Conservation (phyloP, 1,284 basidiomycete species). For the Sporisorium scitamineum region DNA sequence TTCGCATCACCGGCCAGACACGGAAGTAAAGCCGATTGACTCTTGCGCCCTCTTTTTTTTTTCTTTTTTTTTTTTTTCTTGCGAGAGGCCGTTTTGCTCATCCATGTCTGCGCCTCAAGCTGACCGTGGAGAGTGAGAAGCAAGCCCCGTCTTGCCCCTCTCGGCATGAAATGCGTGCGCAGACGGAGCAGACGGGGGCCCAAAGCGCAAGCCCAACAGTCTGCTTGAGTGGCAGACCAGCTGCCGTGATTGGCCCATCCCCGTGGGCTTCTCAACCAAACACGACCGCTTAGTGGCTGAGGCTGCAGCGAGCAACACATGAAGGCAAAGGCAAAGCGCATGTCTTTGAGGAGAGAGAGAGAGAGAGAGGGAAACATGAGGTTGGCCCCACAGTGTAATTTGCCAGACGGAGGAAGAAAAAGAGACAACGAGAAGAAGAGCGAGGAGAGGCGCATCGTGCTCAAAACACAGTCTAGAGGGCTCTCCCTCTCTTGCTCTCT, state of each 20-base stretch:
- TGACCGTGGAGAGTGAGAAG: neutral
- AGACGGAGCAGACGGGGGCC: constrained; percentile 9
- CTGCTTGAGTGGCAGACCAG: too few relatives aligned
- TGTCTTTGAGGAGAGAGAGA: neutral
- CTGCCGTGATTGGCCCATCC: constrained; percentile 12
- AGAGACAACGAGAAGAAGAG: neutral
- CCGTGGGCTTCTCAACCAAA: constrained; percentile 13
- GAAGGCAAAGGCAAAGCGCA: constrained; percentile 1
- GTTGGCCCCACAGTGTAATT: neutral
- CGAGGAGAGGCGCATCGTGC: neutral
- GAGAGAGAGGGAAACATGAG: neutral
- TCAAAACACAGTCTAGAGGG: neutral
- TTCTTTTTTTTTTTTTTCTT: neutral
- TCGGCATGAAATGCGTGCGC: constrained; percentile 16
- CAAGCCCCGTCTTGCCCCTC: constrained; percentile 8
- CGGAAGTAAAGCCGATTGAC: constrained; percentile 7
- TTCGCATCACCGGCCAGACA: neutral
- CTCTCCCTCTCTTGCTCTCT: neutral
- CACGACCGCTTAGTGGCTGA: neutral
- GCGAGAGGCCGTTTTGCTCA: too few relatives aligned
- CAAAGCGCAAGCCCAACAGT: neutral
- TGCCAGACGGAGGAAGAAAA: constrained; percentile 1
- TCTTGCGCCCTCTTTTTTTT: neutral
- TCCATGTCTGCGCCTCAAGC: neutral
- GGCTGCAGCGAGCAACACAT: constrained; percentile 6